Evolutionary conservation across 1,284 basidiomycete species (phyloP).

Genomic region (Cutaneotrichosporon spelunceum): DNA sequence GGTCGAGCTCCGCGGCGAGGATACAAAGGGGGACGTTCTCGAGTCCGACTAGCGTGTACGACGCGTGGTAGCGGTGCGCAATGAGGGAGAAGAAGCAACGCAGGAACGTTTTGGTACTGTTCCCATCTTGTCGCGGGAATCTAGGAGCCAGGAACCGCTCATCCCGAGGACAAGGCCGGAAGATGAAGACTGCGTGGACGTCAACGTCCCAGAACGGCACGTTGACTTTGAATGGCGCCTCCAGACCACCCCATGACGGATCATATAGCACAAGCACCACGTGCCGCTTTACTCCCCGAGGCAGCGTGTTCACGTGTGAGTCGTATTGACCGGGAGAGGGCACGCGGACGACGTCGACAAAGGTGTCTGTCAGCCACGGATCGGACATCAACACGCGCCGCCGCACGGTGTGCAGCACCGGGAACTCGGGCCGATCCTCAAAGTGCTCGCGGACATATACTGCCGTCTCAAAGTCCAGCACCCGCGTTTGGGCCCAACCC

Average conservation of each 20-base stretch:
- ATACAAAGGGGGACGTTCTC: not conserved
- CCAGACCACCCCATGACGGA: not conserved
- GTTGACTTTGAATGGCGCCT: not conserved
- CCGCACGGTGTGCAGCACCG: not conserved
- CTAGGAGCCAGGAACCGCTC: not conserved
- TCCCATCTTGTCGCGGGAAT: not conserved
- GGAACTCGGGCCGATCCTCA: not conserved
- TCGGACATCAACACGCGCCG: not conserved
- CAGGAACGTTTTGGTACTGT: not conserved
- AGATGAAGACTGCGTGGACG: not conserved
- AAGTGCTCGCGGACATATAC: not conserved
- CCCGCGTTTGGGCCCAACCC: not conserved
- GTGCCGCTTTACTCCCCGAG: not conserved
- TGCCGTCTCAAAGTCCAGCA: not conserved
- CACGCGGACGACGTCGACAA: not conserved
- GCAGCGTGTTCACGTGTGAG: not conserved
- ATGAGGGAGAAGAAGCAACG: not conserved
- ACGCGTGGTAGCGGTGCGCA: not conserved
- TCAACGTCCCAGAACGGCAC: not conserved
- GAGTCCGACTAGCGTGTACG: not conserved
- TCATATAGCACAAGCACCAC: not conserved
- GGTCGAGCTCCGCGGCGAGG: not conserved
- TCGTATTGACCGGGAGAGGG: not conserved
- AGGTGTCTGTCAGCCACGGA: not conserved
- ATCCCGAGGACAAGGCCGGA: not conserved